Base-by-base conservation (phyloP, 139 green algal genomes). In the Chlorella sp. region DNA sequence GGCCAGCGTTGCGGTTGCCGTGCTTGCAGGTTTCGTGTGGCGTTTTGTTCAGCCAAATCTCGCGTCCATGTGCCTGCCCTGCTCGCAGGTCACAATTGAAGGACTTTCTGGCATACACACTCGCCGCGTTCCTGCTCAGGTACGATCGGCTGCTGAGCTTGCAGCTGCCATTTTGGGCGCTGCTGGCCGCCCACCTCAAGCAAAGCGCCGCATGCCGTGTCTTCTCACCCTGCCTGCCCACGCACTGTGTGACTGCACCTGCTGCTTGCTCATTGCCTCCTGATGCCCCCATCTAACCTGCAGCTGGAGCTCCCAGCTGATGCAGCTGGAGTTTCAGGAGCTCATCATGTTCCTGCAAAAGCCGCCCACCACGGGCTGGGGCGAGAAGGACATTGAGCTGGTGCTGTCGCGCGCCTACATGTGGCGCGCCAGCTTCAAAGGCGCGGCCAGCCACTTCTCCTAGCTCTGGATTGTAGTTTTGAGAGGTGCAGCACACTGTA, bases 371-470 rank as follows among this genome's bases (percentile, higher is more conserved):
- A 56, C 22, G 3, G 86, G 88, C 3, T 98, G 95, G 95, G 87
- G 81, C 6, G 93, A 97, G 72, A 84, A 90, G 51, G 88, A 97
- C 62, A 86, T 99, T 41, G 96, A 98, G 86, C 87, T 92, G 58
- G 86, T 99, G 73, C 88, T 99, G 24, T 94, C 89, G 28, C 87
- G 91, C 26, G 96, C 96, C 0, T 97, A 95, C 86, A 94, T 98
- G 90, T 94, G 93, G 90, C 86, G 92, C 17, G 85, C 88, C 51
- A 91, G 85, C 32, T 98, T 97, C 85, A 89, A 93, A 38, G 90
- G 93, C 62, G 94, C 95, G 28, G 86, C 90, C 72, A 91, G 84
- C 40, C 95, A 98, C 87, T 89, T 97, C 44, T 51, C 56, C 13
- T 85, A 76, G 70, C 16, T 3, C n/a, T 19, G 22, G 9, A 41